Conservation (phyloP, 2,329 filamentous ascomycete species). For the Botrytis elliptica region DNA sequence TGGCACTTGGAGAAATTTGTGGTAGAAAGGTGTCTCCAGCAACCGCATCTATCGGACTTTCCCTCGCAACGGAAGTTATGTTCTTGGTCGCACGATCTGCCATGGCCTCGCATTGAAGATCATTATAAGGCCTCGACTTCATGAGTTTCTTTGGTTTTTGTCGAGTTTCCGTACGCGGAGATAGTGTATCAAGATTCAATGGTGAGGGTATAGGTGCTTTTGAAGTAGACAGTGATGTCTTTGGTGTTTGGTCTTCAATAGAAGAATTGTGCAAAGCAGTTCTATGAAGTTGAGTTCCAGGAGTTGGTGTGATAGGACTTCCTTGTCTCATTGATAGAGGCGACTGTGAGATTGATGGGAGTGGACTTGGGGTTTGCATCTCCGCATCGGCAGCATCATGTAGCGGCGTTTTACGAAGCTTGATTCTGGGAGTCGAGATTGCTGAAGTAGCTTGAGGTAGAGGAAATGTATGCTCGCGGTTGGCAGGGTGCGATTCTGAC, state of each 20-base stretch:
- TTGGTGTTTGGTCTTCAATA: neutral
- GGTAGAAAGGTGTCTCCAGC: neutral
- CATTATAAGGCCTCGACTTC: neutral
- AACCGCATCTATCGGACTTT: neutral
- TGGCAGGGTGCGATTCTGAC: too few species aligned
- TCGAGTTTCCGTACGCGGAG: neutral
- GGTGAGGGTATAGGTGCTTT: neutral
- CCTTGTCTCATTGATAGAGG: neutral
- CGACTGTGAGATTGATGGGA: neutral
- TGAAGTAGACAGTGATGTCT: neutral
- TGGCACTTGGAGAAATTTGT: neutral
- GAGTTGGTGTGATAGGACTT: neutral
- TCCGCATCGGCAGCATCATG: too few species aligned
- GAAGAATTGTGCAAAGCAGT: slow-evolving; percentile 2
- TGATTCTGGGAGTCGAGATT: neutral
- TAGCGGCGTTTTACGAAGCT: neutral
- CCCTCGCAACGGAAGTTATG: neutral
- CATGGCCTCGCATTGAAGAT: neutral
- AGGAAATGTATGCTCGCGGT: neutral
- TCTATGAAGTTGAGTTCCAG: neutral
- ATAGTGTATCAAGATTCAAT: neutral
- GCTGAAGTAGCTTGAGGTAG: neutral
- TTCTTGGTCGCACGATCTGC: neutral
- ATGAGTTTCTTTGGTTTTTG: neutral
- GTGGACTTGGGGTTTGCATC: neutral